Base-by-base conservation (phyloP, 1,284 basidiomycete genomes). In the Crucibulum parvulum region DNA sequence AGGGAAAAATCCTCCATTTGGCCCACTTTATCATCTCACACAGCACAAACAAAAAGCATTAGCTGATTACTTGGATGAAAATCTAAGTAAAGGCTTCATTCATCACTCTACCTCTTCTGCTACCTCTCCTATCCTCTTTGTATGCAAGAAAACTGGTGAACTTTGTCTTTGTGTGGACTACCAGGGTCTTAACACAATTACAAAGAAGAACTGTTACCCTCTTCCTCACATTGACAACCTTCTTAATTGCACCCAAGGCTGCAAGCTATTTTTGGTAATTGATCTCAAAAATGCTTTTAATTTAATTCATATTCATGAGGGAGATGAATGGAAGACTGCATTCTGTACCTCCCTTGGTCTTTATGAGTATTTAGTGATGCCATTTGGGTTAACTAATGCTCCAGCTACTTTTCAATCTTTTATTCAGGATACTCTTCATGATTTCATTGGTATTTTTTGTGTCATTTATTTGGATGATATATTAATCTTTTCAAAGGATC, bases 81-180 rank as follows among this genome's bases (percentile, higher is more conserved):
- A 79, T 51, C 72, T 83, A 51, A 54, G 62, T 16, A 68, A 68
- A 39, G 72, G 76, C 24, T 73, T 72, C 43, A 81, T 81, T 57
- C 66, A 72, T 0, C 64, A 58, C n/a, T 80, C 78, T 1, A 75
- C 67, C 6, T 78, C 76, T 6, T 68, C 76, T 6, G 69, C 70
- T 16, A 75, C 68, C 0, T 65, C 81, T 0, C 80, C 80, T 0
- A 67, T 85, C 45, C 72, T 86, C 1, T 86, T 85, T 59, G 74
- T 82, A 37, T 72, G 74, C 52, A 48, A 57, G n/a, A 67, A 67
- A 47, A 61, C 56, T 53, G 60, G 61, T 5, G 56, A 64, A 0
- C 71, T 80, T 18, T 52, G n/a, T 9, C 60, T 69, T 0, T 79
- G 78, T 53, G 70, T 81, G 1, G 79, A 85, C 59, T 85, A 81